Evolutionary conservation across 202 grass and related monocot genomes (phyloP), one percentile per base, ranked within the genome.

Genomic region (Hordeum pubiflorum): DNA sequence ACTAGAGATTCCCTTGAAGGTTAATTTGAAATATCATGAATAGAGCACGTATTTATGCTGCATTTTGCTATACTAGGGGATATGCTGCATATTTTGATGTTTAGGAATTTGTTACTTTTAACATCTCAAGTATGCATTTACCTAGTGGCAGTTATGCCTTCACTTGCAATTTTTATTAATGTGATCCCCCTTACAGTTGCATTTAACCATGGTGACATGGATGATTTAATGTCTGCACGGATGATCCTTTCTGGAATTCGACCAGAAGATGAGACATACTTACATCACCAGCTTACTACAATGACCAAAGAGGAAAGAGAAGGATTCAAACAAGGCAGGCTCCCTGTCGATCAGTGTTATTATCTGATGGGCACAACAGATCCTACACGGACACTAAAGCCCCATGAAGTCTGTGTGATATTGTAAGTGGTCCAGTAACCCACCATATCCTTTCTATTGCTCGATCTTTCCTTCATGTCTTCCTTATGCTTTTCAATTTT

Each of bases 331-430:
- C 43, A 81, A 78, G 89, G 89, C 69, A 97, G 32, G 79, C 33
- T 97, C 9, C 89, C 81, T 0, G 62, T 97, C 14, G 80, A 73
- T 26, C 85, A 92, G 3, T 90, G 89, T 38, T 94, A 83, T 84
- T 76, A 91, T 87, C 68, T 97, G 40, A 92, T 94, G 94, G 94
- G 91, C 11, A 92, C 94, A 34, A 61, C 85, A 10, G 94, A 97
- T 37, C 94, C 94, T 5, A 94, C 91, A 10, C 83, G 87, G 24
- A 86, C 65, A 29, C 68, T 93, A 18, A 66, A 74, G 21, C 57
- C 26, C 7, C 87, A 91, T 71, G 86, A 97, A 97, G 89, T 97
- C 74, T 94, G 87, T 52, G 58, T 97, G 31, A 87, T 97, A 86
- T 85, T 89, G 91, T 97, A 82, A 84, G 93, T 83, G 41, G 4